Evolutionary conservation across 805 yeast species (phyloP).

Genomic region (Vanderwaltozyma yarrowii): DNA sequence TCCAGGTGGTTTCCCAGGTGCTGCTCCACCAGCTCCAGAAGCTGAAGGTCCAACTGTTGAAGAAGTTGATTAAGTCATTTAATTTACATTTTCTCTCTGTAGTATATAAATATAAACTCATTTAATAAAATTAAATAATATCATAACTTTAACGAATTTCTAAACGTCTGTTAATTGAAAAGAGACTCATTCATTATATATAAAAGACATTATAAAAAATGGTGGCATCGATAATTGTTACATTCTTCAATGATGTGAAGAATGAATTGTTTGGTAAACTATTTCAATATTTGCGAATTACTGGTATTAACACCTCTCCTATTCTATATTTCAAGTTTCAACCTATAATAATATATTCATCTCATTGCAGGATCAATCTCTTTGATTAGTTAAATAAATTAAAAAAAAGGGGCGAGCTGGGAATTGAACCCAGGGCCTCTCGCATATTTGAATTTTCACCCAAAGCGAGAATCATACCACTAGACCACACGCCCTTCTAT

Average conservation of each 20-base stretch:
- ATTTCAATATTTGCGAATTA: too few relatives aligned
- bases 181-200: not conserved
- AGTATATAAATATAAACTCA: not conserved
- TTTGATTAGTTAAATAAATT: too few relatives aligned
- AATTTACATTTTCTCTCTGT: not conserved
- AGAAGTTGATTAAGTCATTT: constrained; percentile 53
- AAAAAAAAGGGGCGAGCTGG: constrained; percentile 33
- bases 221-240: too few relatives aligned
- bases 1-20: constrained; percentile 55
- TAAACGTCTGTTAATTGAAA: not conserved
- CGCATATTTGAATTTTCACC: constrained; percentile 30
- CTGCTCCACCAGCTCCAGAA: constrained; percentile 52
- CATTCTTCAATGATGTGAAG: too few relatives aligned
- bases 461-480: constrained; percentile 28
- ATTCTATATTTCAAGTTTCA: too few relatives aligned
- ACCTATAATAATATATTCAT: too few relatives aligned
- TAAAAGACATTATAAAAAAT: not conserved
- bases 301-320: too few relatives aligned
- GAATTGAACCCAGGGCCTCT: constrained; percentile 58
- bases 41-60: constrained; percentile 69
- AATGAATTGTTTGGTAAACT: too few relatives aligned
- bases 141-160: not conserved
- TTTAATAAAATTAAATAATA: not conserved
- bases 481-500: constrained; percentile 27
- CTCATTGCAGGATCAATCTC: too few relatives aligned